Base-by-base conservation (phyloP, 345 rosid genomes). In the Erucastrum elatum region DNA sequence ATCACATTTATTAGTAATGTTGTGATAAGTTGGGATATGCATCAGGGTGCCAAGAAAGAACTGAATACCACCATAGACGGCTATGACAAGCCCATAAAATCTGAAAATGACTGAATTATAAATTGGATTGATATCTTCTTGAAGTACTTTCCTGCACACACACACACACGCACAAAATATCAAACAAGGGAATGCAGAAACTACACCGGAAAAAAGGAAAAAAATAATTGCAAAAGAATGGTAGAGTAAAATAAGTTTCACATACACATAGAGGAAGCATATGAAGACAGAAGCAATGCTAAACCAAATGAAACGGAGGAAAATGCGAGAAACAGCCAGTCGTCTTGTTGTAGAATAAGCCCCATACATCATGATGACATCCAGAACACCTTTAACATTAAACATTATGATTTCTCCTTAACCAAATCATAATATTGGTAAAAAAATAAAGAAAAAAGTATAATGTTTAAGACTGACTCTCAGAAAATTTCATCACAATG, bases 211-310 rank as follows among this genome's bases (percentile, higher is more conserved):
- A 37, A 75, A 33, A 4, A 29, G 53, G 4, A 29, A 29, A 25
- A 70, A 31, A 35, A 33, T 33, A 37, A 17, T 44, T 21, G 68
- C 78, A 72, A 64, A 41, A 67, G 58, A 81, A 51, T 27, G 60
- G 13, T 4, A 27, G 31, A 69, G 59, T 66, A 70, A 75, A 49
- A 61, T 56, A 71, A 55, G 26, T 34, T 58, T 71, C 31, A 77
- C 97, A 77, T 94, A 94, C 98, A 91, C 91, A 85, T 94, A 94
- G 74, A 94, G 94, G 81, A 94, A 89, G 77, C 90, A 78, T 71
- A 94, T 70, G 85, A 86, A 81, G 71, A 87, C 88, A 5, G 96
- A 94, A 77, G 95, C 97, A 64, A 79, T 59, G 67, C 86, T 55
- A 77, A 90, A 93, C 98, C 97, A 93, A 79, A 90, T 70, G 80